Percentiles rank a stretch among this genome's conserved stretches.
phyloP scores from a whole-genome alignment of 371 early-diverging fungal genomes.

The Circinella minor region DNA sequence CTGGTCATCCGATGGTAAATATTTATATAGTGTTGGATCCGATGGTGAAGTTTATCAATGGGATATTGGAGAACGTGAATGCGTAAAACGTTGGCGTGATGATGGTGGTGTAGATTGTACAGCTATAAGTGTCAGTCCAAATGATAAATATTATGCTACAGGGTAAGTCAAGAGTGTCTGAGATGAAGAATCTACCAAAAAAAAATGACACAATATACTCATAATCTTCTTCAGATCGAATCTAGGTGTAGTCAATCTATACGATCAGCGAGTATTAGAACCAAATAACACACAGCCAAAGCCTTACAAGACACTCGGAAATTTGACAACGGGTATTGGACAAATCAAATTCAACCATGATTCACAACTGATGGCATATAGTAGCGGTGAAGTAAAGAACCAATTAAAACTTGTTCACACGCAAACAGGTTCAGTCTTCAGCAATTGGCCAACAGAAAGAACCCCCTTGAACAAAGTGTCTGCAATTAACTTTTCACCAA shows the following conservation, averaged over 20 bases:
- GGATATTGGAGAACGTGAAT: constrained; percentile 67
- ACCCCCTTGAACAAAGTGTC: constrained; percentile 84
- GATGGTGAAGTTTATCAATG: constrained; percentile 78
- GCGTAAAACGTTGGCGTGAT: constrained; percentile 80
- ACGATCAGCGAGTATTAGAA: constrained; percentile 59
- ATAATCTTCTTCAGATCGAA: constrained; percentile 50
- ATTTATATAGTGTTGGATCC: constrained; percentile 65
- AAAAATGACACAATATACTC: neutral
- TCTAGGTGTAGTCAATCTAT: constrained; percentile 89
- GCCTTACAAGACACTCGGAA: constrained; percentile 77
- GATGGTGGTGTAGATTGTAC: constrained; percentile 81
- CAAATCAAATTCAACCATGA: constrained; percentile 81
- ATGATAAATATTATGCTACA: constrained; percentile 79
- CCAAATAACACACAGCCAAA: constrained; percentile 52
- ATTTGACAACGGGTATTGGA: constrained; percentile 83
- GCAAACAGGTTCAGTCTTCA: constrained; percentile 78
- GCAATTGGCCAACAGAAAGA: constrained; percentile 88
- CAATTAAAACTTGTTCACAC: constrained; percentile 81
- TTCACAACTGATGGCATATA: constrained; percentile 81
- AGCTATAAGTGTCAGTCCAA: constrained; percentile 71
- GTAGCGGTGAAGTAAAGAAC: constrained; percentile 73
- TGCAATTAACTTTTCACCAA: constrained; percentile 81
- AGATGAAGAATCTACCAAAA: neutral
- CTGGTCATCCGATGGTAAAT: constrained; percentile 70
- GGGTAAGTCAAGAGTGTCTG: constrained; percentile 59